Base-by-base conservation (phyloP, 495 filamentous ascomycete species). In the Penicilliopsis zonata region DNA sequence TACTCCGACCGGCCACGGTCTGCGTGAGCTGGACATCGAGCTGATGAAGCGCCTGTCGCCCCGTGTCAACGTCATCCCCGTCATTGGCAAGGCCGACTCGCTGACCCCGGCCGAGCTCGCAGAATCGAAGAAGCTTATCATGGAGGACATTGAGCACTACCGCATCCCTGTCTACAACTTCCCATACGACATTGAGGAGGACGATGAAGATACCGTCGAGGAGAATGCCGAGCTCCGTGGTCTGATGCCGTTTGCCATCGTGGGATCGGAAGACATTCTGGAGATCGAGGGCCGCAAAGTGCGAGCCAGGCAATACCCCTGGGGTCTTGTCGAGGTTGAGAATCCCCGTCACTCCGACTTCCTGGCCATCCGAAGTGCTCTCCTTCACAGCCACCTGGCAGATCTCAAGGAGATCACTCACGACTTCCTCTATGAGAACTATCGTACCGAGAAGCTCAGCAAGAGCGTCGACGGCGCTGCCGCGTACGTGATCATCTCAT, bases 131-230 rank as follows among this genome's bases (percentile, higher is more conserved):
- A 96, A 95, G 68, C 70, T 98, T 31, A 86, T 98, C 48, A 98
- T 98, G 92, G 90, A 98, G 66, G 90, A 98, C 50, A 98, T 98
- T 42, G 90, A 98, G 57, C 90, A 98, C 61, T 98, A 98, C 71
- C 83, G 90, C 56, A 98, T 98, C 47, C 90, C 90, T 22, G 92
- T 98, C 44, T 98, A 98, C 76, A 98, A 98, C 73, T 98, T 98
- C 71, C 90, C 90, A 19, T 98, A 98, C 65, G 90, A 98, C 53
- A 90, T 96, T 37, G 90, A 98, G 63, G 90, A 98, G 64, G 90
- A 98, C 53, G 90, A 98, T 52, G 90, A 98, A 62, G 90, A 98
- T 50, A 98, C 90, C 0, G 88, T 98, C 17, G 90, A 98, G 63
- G 90, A 98, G 63, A 98, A 98, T 46, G 86, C 88, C 34, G 90